Evolutionary conservation across 495 filamentous ascomycete genomes (phyloP).

Genomic region (Neurospora hispaniola): DNA sequence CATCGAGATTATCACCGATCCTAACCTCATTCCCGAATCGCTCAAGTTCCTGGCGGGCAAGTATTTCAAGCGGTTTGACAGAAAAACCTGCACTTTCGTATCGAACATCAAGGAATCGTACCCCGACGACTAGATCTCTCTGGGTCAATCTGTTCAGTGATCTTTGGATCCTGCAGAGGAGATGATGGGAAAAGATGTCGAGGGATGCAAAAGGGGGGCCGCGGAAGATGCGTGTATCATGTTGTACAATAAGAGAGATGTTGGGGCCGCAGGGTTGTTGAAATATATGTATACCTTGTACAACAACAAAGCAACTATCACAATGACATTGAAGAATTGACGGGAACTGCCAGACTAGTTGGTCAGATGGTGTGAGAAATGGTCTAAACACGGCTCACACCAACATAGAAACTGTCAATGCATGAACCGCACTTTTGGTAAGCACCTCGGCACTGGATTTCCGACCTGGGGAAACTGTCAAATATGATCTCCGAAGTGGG

Average conservation of each 20-base stretch:
- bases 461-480: too few species aligned
- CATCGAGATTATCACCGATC: constrained; percentile 50
- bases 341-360: background rate
- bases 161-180: background rate
- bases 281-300: background rate
- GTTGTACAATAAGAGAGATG: background rate
- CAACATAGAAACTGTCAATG: too few species aligned
- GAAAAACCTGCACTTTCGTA: constrained; percentile 53
- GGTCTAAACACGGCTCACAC: too few species aligned
- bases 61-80: constrained; percentile 84
- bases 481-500: too few species aligned
- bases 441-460: too few species aligned
- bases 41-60: constrained; percentile 67
- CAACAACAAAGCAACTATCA: background rate
- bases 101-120: constrained; percentile 81
- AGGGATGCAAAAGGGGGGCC: background rate
- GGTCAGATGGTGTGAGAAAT: background rate
- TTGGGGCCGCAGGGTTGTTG: background rate
- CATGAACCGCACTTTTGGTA: too few species aligned
- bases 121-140: constrained; percentile 57
- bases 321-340: background rate
- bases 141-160: too few species aligned
- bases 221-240: background rate
- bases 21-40: constrained; percentile 29
- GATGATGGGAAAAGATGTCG: background rate